These are phyloP conservation scores for Epichloe sibirici DNA, from an alignment of 2,329 filamentous ascomycete species.

Conservation along the genomic window DNA sequence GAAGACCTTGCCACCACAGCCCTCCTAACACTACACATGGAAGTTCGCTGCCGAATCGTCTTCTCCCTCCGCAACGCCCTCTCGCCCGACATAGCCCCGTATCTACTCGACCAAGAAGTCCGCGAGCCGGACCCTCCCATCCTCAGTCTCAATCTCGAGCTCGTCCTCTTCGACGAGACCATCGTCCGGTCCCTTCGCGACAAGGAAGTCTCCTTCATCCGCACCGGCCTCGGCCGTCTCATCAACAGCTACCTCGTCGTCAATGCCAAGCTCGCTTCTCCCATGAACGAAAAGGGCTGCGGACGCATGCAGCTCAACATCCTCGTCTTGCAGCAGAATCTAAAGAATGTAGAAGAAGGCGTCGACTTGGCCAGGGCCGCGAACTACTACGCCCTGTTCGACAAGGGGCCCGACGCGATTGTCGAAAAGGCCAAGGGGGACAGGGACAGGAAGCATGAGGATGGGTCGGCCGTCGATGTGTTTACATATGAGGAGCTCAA, in stretches of 20 bases:
- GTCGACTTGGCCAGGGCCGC: conserved; percentile 52
- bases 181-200: conserved; percentile 59
- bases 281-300: conserved; percentile 75
- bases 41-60: conserved; percentile 75
- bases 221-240: conserved; percentile 61
- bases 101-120: conserved; percentile 58
- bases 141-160: conserved; percentile 68
- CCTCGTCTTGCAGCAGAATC: conserved; percentile 86
- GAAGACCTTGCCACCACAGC: conserved; percentile 68
- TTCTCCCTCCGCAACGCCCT: conserved; percentile 58
- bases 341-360: conserved; percentile 77
- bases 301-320: conserved; percentile 90
- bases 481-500: conserved; percentile 58
- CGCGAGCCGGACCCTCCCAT: conserved; percentile 69
- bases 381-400: conserved; percentile 59
- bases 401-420: conserved; percentile 51
- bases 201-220: conserved; percentile 62
- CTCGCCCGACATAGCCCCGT: conserved; percentile 48
- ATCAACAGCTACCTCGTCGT: conserved; percentile 70
- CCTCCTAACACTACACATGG: conserved; percentile 76
- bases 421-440: conserved; percentile 46
- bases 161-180: conserved; percentile 81
- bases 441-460: conserved; percentile 22
- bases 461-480: conserved; percentile 22
- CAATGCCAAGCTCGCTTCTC: conserved; percentile 56